Evolutionary conservation across 2,329 filamentous ascomycete species (phyloP), one percentile per base, ranked within the genome.

Genomic region (Aspergillus sp.): DNA sequence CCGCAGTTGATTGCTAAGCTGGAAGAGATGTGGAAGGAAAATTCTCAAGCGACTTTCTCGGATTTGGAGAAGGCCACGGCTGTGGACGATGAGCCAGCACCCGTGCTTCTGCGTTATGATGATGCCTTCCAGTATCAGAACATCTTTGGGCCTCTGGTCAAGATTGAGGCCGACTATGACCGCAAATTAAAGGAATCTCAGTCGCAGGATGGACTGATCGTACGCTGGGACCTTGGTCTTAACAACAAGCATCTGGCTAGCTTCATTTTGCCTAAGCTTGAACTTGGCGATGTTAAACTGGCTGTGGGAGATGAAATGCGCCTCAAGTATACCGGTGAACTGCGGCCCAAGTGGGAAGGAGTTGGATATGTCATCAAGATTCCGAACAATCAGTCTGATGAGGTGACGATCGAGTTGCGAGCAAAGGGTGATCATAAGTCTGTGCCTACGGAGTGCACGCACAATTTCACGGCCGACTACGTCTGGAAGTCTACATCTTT

Each of bases 401-500:
- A 99, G 75, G 95, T 99, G 55, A 96, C 90, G 8, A 90, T 99
- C 65, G 95, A 99, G 76, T 81, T 99, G 73, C 90, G 95, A 67
- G 92, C 95, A 71, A 94, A 95, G 64, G 93, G 92, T 63, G 96
- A 96, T 73, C 93, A 98, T 80, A 98, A 98, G 78, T 91, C 90
- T 27, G 91, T 98, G 1, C 95, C 95, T 0, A 96, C 92, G 0
- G 94, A 99, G 71, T 95, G 94, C 77, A 96, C 94, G 0, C 92
- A 96, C 78, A 96, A 97, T 77, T 99, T 99, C 78, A 96, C 92
- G 15, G 95, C 94, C 66, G 95, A 99, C 75, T 99, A 99, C 72
- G 95, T 99, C 58, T 99, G 95, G 95, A 99, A 99, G 76, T 95
- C 96, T 13, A 99, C 96, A 0, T 98, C 94, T 0, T 99, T 99